These are phyloP conservation scores for Pterulicium gracile DNA, from an alignment of 1,284 basidiomycete genomes.

Conservation along the genomic window DNA sequence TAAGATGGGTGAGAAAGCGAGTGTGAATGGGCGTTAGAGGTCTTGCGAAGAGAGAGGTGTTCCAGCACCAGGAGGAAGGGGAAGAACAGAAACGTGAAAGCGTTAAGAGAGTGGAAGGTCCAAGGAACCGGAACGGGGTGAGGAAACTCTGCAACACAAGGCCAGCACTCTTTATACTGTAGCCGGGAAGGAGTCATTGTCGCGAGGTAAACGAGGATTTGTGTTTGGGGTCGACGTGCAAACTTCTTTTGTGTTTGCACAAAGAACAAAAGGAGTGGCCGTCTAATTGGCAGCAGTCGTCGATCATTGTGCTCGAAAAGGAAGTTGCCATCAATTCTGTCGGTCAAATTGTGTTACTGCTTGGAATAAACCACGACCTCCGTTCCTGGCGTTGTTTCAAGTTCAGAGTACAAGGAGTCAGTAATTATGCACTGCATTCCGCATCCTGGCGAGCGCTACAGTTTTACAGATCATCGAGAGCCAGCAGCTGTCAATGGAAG, in stretches of 20 bases:
- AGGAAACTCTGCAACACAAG: not conserved
- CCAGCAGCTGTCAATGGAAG: too few relatives aligned
- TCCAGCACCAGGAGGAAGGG: not conserved
- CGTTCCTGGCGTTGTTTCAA: too few relatives aligned
- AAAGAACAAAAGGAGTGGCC: too few relatives aligned
- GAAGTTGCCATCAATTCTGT: too few relatives aligned
- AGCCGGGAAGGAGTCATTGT: not conserved
- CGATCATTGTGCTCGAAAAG: too few relatives aligned
- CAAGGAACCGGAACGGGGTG: conserved; percentile 1
- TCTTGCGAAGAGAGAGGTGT: conserved; percentile 1
- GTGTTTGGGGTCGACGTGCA: not conserved
- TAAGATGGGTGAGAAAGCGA: not conserved
- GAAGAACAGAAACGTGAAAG: not conserved
- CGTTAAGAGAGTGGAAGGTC: not conserved
- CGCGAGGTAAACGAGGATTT: not conserved
- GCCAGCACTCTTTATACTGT: not conserved
- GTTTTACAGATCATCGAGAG: too few relatives aligned
- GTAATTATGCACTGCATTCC: too few relatives aligned
- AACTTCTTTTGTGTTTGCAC: not conserved
- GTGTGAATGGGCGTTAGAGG: not conserved
- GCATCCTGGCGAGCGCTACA: too few relatives aligned
- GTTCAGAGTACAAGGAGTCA: too few relatives aligned
- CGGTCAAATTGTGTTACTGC: too few relatives aligned
- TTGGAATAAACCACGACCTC: too few relatives aligned
- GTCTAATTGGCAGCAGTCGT: too few relatives aligned